Conservation (phyloP, 164 flowering plant species). For the Vitis riparia region DNA sequence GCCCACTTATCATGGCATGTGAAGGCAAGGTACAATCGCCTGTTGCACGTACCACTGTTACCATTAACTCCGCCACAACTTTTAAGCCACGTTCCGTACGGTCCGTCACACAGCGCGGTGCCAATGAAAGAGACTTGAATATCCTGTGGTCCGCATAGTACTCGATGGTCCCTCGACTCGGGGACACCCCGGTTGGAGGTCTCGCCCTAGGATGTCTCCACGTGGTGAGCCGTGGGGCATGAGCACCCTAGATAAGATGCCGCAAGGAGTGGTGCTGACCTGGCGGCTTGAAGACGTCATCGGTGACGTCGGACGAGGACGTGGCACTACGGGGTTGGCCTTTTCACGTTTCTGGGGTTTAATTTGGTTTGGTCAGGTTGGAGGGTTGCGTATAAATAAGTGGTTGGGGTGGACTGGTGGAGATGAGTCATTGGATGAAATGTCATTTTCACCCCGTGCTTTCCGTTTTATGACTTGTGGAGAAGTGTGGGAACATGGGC, state of each 20-base stretch:
- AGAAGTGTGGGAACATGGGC: not conserved
- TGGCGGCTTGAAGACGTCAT: not conserved
- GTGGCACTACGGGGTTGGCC: not conserved
- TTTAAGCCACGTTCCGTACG: no score
- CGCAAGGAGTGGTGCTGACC: not conserved
- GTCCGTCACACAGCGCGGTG: no score
- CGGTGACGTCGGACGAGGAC: not conserved
- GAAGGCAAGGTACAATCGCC: no score
- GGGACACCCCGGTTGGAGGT: no score
- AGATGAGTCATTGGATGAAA: not conserved
- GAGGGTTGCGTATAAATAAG: not conserved
- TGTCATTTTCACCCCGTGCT: not conserved
- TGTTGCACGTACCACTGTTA: no score
- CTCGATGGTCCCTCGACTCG: no score
- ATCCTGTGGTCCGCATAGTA: no score
- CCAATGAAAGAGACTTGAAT: no score
- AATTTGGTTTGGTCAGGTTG: not conserved
- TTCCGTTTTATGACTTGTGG: not conserved
- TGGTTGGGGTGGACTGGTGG: not conserved
- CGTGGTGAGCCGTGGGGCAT: not conserved
- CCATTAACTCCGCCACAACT: no score
- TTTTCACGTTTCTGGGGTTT: not conserved
- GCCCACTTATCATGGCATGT: no score
- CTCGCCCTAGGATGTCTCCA: not conserved
- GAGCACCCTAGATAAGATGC: not conserved